Percentiles rank a stretch among this genome's conserved stretches.
Conservation (phyloP, 2,329 filamentous ascomycete species). For the Colletotrichum orchidophilum region DNA sequence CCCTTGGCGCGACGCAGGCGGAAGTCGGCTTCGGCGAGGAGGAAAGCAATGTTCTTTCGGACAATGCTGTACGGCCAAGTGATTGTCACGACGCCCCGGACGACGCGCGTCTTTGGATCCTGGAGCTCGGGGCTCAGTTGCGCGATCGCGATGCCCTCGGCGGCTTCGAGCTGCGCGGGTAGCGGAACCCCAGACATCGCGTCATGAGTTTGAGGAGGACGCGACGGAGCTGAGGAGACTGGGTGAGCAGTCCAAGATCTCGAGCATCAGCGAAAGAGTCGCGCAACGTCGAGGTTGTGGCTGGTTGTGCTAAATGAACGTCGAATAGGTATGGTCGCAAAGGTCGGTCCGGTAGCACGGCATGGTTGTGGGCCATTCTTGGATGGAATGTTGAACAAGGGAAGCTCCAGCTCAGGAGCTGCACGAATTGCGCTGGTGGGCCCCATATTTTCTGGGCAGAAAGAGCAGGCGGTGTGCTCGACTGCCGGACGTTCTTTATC, state of each 20-base stretch:
- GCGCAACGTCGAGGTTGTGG: neutral
- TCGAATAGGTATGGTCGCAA: neutral
- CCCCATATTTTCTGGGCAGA: neutral
- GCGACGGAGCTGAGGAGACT: neutral
- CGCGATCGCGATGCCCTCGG: conserved; percentile 59
- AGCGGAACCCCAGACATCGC: conserved; percentile 29
- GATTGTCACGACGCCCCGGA: conserved; percentile 82
- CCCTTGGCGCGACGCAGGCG: conserved; percentile 80
- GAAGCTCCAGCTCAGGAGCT: conserved; percentile 25
- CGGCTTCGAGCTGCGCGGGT: conserved; percentile 34
- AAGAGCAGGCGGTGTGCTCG: conserved; percentile 12
- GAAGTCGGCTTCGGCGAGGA: conserved; percentile 87
- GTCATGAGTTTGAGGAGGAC: conserved; percentile 26
- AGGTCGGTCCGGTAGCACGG: conserved; percentile 1
- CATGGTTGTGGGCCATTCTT: conserved; percentile 10
- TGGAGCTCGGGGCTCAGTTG: conserved; percentile 60
- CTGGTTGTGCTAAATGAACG: neutral
- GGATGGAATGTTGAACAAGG: conserved; percentile 24
- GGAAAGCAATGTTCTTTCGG: conserved; percentile 76
- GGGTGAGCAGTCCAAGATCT: neutral
- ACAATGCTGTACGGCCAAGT: conserved; percentile 92
- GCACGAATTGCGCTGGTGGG: neutral
- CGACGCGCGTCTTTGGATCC: conserved; percentile 50
- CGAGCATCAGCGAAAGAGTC: neutral
- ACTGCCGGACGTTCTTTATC: neutral